phyloP scores from a whole-genome alignment of 2,329 filamentous ascomycete genomes.

The Pseudogymnoascus sp. region DNA sequence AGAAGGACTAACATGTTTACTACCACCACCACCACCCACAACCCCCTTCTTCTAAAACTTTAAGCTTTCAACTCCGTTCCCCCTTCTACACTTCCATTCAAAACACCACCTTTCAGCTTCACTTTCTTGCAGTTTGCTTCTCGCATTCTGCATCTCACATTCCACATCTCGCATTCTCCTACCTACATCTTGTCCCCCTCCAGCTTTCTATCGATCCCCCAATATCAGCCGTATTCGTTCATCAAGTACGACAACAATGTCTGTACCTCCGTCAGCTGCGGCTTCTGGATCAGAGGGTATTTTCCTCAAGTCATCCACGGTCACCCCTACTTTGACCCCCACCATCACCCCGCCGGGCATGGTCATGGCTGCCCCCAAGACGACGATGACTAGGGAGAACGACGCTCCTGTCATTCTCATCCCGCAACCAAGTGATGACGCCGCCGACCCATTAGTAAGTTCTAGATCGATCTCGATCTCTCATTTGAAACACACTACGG shows the following conservation, averaged over 20 bases:
- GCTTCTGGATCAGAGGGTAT: neutral
- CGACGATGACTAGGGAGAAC: neutral
- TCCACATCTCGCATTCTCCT: neutral
- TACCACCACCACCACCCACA: neutral
- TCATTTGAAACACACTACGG: neutral
- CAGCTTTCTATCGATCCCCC: neutral
- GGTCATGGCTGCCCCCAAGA: neutral
- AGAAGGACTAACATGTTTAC: neutral
- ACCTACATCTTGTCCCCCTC: neutral
- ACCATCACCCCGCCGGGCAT: neutral
- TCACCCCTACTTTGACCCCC: neutral
- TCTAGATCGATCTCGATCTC: neutral
- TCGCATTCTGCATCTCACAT: neutral
- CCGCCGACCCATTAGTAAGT: slow-evolving; percentile 31
- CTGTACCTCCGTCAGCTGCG: slow-evolving; percentile 3
- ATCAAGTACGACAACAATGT: slow-evolving; percentile 15
- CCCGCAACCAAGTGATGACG: slow-evolving; percentile 30
- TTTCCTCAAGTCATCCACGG: neutral
- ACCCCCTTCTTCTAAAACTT: neutral
- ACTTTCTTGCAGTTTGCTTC: neutral
- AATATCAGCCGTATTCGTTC: neutral
- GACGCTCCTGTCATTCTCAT: slow-evolving; percentile 29
- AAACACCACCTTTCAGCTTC: neutral
- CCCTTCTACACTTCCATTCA: neutral
- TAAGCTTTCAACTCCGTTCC: neutral